phyloP scores from a whole-genome alignment of 2,329 filamentous ascomycete genomes.

The Ceratocystis huliohia region DNA sequence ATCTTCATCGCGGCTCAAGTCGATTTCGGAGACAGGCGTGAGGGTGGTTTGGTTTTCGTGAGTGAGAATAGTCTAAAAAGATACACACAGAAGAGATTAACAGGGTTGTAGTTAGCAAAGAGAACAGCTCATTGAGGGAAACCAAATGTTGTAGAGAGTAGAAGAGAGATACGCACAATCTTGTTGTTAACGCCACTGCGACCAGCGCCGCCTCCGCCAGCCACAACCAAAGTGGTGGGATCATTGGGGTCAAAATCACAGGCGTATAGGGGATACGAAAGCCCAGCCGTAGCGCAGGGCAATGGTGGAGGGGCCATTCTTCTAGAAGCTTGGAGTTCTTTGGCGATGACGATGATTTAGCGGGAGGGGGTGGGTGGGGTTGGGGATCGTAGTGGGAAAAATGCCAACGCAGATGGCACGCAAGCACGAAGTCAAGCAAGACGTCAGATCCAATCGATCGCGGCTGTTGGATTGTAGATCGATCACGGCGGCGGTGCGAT shows the following conservation, averaged over 20 bases:
- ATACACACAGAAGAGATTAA: background rate
- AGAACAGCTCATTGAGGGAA: background rate
- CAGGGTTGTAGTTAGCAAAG: background rate
- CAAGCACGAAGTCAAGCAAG: background rate
- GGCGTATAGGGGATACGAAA: slow-evolving; percentile 74
- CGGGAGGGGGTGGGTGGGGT: background rate
- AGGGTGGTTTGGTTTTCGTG: slow-evolving; percentile 52
- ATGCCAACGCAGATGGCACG: background rate
- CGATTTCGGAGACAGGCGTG: slow-evolving; percentile 55
- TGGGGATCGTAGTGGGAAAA: background rate
- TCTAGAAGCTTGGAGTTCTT: background rate
- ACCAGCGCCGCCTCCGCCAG: slow-evolving; percentile 74
- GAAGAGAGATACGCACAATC: slow-evolving; percentile 47
- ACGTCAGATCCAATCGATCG: background rate
- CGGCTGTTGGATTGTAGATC: too few relatives aligned
- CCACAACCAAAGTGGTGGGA: slow-evolving; percentile 62
- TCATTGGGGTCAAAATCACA: slow-evolving; percentile 80
- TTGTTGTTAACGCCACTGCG: slow-evolving; percentile 76
- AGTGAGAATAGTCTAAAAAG: slow-evolving; percentile 53
- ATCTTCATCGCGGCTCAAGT: slow-evolving; percentile 74
- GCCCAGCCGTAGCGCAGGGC: slow-evolving; percentile 47
- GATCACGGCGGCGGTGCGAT: background rate
- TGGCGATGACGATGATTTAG: slow-evolving; percentile 3
- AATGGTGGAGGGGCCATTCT: slow-evolving; percentile 31
- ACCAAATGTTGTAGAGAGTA: background rate